Evolutionary conservation across 148 eudicot species (phyloP), one percentile per base, ranked within the genome.

Genomic region (Linanthus parryae): DNA sequence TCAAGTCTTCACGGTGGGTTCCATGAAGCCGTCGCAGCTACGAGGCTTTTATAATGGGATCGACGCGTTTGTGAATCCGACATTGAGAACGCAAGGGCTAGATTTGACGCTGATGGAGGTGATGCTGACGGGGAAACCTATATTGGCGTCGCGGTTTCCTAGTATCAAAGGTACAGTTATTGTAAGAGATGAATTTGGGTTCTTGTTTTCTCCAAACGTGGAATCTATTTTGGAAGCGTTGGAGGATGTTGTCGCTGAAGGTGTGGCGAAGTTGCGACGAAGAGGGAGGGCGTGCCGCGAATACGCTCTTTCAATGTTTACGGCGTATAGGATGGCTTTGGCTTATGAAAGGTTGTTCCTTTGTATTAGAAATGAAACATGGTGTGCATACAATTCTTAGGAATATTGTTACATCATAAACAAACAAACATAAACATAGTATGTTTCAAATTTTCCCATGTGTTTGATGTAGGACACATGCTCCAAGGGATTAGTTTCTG

Each of bases 91-190:
- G 0, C 94, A 85, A 11, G 94, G 94, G 39, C 85, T 85, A 19
- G 94, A 85, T 58, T 70, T 81, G 0, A 85, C 94, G 8, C 78
- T 85, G 2, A 85, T 85, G 94, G 94, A 85, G 67, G 83, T 88
- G 0, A 81, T 85, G 88, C 67, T 88, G 81, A 79, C 75, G 41
- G 96, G 96, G 18, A 88, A 81, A 11, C 84, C 96, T 0, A 79
- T 88, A 7, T 72, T 88, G 89, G 89, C 96, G 0, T 88, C 96
- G 9, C 66, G 89, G 52, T 88, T 74, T 51, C 84, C 94, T 0
- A 88, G 94, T 61, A 88, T 88, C 7, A 88, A 79, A 67, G 86
- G 96, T 23, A 81, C 96, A 2, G 68, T 88, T n/a, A 58, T 88
- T 26, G 94, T 84, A 16, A 61, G 81, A n/a, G 80, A 83, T 20